Evolutionary conservation across 2,329 filamentous ascomycete species (phyloP), one percentile per base, ranked within the genome.

Genomic region (Fusarium clavum): DNA sequence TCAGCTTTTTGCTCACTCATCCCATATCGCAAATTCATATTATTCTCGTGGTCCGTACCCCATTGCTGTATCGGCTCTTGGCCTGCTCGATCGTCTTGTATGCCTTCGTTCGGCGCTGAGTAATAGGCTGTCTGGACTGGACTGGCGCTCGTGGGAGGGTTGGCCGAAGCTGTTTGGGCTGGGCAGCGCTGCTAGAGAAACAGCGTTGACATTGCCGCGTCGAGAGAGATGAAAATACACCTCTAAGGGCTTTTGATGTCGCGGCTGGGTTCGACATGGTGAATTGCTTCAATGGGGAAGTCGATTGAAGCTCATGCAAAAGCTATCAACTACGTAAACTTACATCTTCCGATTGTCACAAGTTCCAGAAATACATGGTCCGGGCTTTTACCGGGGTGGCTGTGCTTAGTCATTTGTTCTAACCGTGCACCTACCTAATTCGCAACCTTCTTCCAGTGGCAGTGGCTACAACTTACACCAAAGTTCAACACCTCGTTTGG

Each of bases 51-150:
- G 20, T 44, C 70, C 84, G 68, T 83, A 87, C 85, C 60, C 87
- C 87, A 54, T 85, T 86, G 67, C 84, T 83, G 70, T 89, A 84
- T 68, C 86, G 81, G 77, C 85, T 88, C 80, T 86, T 87, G 48
- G 86, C 85, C 80, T 89, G 83, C 74, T 89, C 87, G 25, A 89
- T 83, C 11, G 87, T 88, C 79, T 86, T 87, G 74, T 75, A 80
- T n/a, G 18, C 34, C 65, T 82, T 82, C 24, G 79, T 79, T 59
- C 81, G 80, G 71, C 78, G 78, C 74, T 82, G 81, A 53, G 74
- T 73, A 34, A 80, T 75, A 5, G 78, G 76, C 67, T 79, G 79
- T 73, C 77, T 75, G 45, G 76, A 74, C 67, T 79, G 79, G 34
- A 78, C 48, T 45, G 77, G 63, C 10, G 69, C 65, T 65, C 76